These are phyloP conservation scores for Phaffia tasmanica DNA, from an alignment of 768 basidiomycete species.

Conservation along the genomic window DNA sequence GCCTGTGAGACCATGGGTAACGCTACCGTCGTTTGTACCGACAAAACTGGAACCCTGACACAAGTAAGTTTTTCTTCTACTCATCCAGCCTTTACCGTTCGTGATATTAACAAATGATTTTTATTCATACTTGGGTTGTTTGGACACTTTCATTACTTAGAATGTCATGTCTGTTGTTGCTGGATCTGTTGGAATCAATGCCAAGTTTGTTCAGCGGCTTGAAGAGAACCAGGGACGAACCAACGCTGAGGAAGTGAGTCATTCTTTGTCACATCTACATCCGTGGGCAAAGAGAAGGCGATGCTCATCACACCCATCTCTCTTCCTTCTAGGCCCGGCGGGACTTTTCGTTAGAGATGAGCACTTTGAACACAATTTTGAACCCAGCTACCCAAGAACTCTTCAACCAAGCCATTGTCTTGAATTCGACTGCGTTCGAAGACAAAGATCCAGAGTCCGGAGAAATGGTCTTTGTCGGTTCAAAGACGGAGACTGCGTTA, in stretches of 20 bases:
- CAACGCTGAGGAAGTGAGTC: conserved; percentile 52
- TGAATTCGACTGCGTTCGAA: conserved; percentile 94
- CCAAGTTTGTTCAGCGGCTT: conserved; percentile 77
- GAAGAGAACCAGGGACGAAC: conserved; percentile 58
- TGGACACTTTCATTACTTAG: conserved; percentile 37
- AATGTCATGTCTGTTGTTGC: conserved; percentile 95
- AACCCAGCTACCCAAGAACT: conserved; percentile 52
- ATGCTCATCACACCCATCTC: conserved; percentile 40
- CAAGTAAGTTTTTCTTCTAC: background rate
- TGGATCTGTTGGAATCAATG: conserved; percentile 84
- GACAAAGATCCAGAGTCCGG: conserved; percentile 53
- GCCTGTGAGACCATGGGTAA: conserved; percentile 99
- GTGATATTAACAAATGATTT: no score
- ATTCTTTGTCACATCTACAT: conserved; percentile 14
- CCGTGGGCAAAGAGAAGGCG: conserved; percentile 4
- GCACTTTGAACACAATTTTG: conserved; percentile 54
- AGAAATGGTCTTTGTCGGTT: conserved; percentile 59
- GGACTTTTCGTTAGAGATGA: conserved; percentile 82
- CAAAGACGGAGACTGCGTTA: conserved; percentile 90
- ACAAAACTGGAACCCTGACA: conserved; percentile 94
- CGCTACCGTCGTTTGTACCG: conserved; percentile 58
- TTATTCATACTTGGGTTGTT: no score
- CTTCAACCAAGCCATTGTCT: conserved; percentile 72
- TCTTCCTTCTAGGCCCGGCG: conserved; percentile 27
- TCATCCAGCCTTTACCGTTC: background rate